A percentile compares a stretch with the other conserved stretches of the same genome.
phyloP scores from a whole-genome alignment of 192 early-diverging fungal genomes.

The Gaertneriomyces sp. region DNA sequence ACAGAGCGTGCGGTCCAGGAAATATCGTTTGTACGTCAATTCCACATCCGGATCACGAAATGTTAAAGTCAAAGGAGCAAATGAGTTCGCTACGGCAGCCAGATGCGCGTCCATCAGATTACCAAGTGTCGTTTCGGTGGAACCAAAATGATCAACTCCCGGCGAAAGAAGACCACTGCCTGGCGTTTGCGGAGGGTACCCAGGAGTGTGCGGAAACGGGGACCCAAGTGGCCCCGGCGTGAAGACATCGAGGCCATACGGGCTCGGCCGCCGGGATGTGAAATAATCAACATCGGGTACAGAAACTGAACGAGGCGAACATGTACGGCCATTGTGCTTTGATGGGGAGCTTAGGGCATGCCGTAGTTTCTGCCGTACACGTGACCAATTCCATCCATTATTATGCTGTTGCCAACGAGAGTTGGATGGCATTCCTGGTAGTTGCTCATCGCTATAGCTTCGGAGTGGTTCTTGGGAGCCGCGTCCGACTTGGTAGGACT shows the following conservation, averaged over 20 bases:
- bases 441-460: neutral
- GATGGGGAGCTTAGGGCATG: neutral
- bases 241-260: neutral
- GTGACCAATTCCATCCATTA: neutral
- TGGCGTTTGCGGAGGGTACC: neutral
- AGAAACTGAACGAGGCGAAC: slow-evolving; percentile 9
- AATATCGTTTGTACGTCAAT: slow-evolving; percentile 27
- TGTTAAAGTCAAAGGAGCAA: slow-evolving; percentile 18
- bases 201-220: neutral
- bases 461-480: neutral
- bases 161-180: slow-evolving; percentile 15
- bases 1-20: slow-evolving; percentile 24
- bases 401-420: slow-evolving; percentile 5
- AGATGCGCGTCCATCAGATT: slow-evolving; percentile 28
- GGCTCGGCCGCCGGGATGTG: slow-evolving; percentile 6
- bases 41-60: slow-evolving; percentile 31
- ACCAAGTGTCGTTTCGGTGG: slow-evolving; percentile 12
- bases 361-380: neutral
- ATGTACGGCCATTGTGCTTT: neutral
- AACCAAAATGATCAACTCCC: slow-evolving; percentile 13
- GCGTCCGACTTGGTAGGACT: neutral
- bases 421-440: neutral
- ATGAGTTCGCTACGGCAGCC: slow-evolving; percentile 17
- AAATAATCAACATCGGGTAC: neutral
- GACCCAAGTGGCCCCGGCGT: neutral